Evolutionary conservation across 768 basidiomycete genomes (phyloP).

Genomic region (Gyrodon lividus): DNA sequence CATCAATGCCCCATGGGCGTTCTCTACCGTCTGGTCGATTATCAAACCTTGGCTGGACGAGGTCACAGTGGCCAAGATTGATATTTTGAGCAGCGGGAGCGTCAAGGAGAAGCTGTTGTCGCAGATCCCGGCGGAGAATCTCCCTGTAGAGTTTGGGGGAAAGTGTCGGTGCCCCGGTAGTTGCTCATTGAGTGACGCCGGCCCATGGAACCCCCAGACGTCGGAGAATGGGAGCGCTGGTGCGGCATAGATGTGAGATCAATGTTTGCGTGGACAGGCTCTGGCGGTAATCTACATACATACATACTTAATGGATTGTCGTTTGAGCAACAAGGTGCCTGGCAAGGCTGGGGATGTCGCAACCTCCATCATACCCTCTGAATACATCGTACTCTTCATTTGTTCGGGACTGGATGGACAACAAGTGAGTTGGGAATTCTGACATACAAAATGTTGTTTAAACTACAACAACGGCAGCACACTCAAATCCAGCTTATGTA

Average conservation of each 20-base stretch:
- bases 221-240: conserved; percentile 12
- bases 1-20: conserved; percentile 95
- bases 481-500: background rate
- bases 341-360: background rate
- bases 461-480: background rate
- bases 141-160: conserved; percentile 87
- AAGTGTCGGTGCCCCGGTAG: conserved; percentile 73
- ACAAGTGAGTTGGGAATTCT: background rate
- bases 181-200: conserved; percentile 85
- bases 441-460: background rate
- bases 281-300: conserved; percentile 29
- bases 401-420: background rate
- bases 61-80: conserved; percentile 93
- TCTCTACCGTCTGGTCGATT: conserved; percentile 82
- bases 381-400: no score
- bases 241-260: conserved; percentile 14
- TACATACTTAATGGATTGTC: conserved; percentile 29
- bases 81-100: conserved; percentile 66
- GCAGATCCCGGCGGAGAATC: conserved; percentile 81
- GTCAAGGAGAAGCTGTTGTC: conserved; percentile 75
- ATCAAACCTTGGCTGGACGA: conserved; percentile 94
- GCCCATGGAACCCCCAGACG: conserved; percentile 73
- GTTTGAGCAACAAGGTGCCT: conserved; percentile 17
- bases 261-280: conserved; percentile 4
- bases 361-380: background rate